Conservation (phyloP, 192 early-diverging fungal species). For the Coemansia sp. region DNA sequence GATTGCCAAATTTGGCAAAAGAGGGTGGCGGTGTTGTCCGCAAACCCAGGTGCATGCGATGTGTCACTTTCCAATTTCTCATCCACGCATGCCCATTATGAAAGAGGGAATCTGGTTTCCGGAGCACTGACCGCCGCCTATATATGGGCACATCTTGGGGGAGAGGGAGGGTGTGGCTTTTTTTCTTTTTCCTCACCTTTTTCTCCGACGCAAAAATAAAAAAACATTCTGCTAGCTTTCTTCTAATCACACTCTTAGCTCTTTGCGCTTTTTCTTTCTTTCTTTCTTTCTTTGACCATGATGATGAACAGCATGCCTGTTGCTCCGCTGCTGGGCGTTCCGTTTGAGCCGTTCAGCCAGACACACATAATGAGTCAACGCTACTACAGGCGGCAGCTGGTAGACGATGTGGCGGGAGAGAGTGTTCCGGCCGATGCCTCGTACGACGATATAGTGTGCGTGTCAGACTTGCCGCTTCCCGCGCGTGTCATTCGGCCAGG, state of each 20-base stretch:
- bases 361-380: slow-evolving; percentile 29
- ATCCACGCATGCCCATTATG: neutral
- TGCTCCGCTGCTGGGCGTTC: slow-evolving; percentile 23
- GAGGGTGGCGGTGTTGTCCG: too few species aligned
- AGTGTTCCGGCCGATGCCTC: slow-evolving; percentile 9
- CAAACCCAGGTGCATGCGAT: neutral
- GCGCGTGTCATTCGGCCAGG: slow-evolving; percentile 43
- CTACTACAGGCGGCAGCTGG: slow-evolving; percentile 30
- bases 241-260: neutral
- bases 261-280: neutral
- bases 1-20: too few species aligned
- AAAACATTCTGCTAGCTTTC: neutral
- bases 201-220: too few species aligned
- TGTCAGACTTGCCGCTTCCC: slow-evolving; percentile 41
- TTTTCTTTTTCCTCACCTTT: too few species aligned
- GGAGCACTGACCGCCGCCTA: too few species aligned
- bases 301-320: slow-evolving; percentile 37
- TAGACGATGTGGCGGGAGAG: slow-evolving; percentile 50
- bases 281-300: slow-evolving; percentile 13
- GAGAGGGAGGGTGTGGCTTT: too few species aligned
- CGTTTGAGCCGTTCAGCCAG: slow-evolving; percentile 37
- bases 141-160: too few species aligned
- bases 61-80: neutral
- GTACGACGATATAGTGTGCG: slow-evolving; percentile 10
- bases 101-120: neutral